Evolutionary conservation across 2,329 filamentous ascomycete genomes (phyloP).

Genomic region (Alternaria sp.): DNA sequence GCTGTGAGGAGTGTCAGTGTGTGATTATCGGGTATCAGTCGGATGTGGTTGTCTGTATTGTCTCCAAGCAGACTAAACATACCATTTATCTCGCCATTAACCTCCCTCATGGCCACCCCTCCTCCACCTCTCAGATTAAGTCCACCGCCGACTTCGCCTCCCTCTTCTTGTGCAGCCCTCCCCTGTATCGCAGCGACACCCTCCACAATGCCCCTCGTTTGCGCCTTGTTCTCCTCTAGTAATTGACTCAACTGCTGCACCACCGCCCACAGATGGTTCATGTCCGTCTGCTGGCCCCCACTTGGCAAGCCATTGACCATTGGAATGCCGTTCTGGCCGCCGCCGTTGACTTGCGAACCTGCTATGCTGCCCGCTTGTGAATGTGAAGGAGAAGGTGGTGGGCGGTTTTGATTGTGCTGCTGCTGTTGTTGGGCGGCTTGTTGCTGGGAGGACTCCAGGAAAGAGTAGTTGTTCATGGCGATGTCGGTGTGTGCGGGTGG

Average conservation of each 20-base stretch:
- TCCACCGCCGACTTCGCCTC: slow-evolving; percentile 28
- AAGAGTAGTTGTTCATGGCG: slow-evolving; percentile 51
- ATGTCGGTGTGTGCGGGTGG: slow-evolving; percentile 16
- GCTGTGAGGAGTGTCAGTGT: slow-evolving; percentile 29
- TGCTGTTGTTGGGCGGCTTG: slow-evolving; percentile 19
- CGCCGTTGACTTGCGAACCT: slow-evolving; percentile 43
- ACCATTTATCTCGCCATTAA: slow-evolving; percentile 51
- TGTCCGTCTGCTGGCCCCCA: slow-evolving; percentile 54
- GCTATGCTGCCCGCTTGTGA: slow-evolving; percentile 29
- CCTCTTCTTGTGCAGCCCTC: slow-evolving; percentile 46
- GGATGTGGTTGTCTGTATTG: background rate
- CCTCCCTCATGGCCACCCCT: slow-evolving; percentile 33
- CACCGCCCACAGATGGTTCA: slow-evolving; percentile 54
- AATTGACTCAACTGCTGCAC: slow-evolving; percentile 53
- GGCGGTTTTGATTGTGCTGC: slow-evolving; percentile 36
- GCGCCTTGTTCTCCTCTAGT: slow-evolving; percentile 52
- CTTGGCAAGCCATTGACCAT: slow-evolving; percentile 52
- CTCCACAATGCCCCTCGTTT: slow-evolving; percentile 50
- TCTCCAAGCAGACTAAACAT: slow-evolving; percentile 9
- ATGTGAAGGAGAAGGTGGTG: slow-evolving; percentile 46
- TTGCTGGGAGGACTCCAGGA: slow-evolving; percentile 38
- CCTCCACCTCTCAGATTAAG: background rate
- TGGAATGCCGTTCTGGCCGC: slow-evolving; percentile 46
- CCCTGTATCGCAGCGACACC: slow-evolving; percentile 50
- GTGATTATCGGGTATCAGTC: background rate